Conservation (phyloP, 2,329 filamentous ascomycete genomes). For the Fusarium sp. region DNA sequence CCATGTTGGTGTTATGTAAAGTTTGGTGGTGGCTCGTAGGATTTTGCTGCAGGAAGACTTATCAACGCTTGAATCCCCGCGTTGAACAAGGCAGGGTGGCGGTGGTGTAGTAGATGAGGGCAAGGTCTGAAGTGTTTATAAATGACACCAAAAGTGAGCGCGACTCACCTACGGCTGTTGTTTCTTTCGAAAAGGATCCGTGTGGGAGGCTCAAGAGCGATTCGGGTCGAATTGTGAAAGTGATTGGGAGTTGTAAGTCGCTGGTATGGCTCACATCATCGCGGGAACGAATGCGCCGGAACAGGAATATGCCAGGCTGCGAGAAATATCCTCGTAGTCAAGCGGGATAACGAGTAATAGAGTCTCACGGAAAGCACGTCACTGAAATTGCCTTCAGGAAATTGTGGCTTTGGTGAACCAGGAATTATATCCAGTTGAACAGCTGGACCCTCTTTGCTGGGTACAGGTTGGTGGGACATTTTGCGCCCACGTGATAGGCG, state of each 20-base stretch:
- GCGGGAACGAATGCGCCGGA: constrained; percentile 47
- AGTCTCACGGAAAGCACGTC: constrained; percentile 21
- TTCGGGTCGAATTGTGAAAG: constrained; percentile 47
- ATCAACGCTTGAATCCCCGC: constrained; percentile 43
- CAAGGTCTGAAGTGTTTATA: constrained; percentile 7
- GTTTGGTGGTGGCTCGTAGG: constrained; percentile 44
- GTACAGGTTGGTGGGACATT: constrained; percentile 55
- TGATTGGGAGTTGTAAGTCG: constrained; percentile 49
- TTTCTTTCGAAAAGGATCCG: constrained; percentile 40
- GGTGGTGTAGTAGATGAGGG: constrained; percentile 30
- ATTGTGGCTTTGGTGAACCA: constrained; percentile 45
- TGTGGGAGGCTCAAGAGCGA: constrained; percentile 42
- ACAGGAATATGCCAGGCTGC: constrained; percentile 31
- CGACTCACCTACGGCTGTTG: constrained; percentile 47
- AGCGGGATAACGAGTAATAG: background rate
- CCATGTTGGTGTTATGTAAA: constrained; percentile 66
- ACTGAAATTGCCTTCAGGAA: constrained; percentile 33
- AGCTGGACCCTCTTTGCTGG: constrained; percentile 42
- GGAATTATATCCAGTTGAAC: constrained; percentile 46
- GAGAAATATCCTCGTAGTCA: constrained; percentile 18
- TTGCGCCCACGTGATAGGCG: constrained; percentile 57
- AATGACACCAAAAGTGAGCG: constrained; percentile 13
- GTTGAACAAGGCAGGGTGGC: constrained; percentile 34
- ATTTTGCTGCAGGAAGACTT: constrained; percentile 42
- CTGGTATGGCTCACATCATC: constrained; percentile 55